Conservation (phyloP, 768 basidiomycete genomes). For the Termitomyces sp. region DNA sequence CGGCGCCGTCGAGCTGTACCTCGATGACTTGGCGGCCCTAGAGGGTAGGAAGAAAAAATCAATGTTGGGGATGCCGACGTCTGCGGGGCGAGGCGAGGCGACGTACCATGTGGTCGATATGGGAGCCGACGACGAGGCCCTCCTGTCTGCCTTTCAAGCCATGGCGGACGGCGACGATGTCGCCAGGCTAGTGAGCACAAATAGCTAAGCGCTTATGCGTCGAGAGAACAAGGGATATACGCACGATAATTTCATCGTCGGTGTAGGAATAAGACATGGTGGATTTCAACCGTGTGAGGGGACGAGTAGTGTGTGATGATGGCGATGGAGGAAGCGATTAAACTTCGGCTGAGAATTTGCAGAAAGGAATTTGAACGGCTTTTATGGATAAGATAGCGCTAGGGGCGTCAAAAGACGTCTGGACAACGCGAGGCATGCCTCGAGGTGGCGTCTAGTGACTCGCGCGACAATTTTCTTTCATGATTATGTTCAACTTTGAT, state of each 20-base stretch:
- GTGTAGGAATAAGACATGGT: conserved; percentile 23
- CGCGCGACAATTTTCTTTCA: background rate
- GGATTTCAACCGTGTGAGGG: background rate
- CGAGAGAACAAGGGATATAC: background rate
- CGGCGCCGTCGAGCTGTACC: conserved; percentile 67
- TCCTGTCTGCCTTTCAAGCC: conserved; percentile 60
- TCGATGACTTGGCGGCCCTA: conserved; percentile 82
- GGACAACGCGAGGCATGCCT: conserved; percentile 41
- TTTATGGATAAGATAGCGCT: conserved; percentile 45
- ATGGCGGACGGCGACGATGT: conserved; percentile 74
- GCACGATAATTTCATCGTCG: conserved; percentile 31
- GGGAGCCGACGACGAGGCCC: conserved; percentile 75
- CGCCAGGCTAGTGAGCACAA: conserved; percentile 51
- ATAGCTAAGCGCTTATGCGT: background rate
- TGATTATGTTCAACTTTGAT: background rate
- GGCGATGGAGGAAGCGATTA: conserved; percentile 11
- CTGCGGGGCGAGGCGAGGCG: background rate
- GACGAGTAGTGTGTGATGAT: background rate
- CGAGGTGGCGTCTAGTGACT: conserved; percentile 34
- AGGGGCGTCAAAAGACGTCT: conserved; percentile 14
- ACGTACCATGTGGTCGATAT: conserved; percentile 65
- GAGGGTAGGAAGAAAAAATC: background rate
- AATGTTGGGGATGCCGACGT: background rate
- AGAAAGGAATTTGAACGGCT: conserved; percentile 23
- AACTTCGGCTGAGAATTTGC: conserved; percentile 20